These are phyloP conservation scores for Ascoidea asiatica DNA, from an alignment of 805 yeast species.

Conservation along the genomic window DNA sequence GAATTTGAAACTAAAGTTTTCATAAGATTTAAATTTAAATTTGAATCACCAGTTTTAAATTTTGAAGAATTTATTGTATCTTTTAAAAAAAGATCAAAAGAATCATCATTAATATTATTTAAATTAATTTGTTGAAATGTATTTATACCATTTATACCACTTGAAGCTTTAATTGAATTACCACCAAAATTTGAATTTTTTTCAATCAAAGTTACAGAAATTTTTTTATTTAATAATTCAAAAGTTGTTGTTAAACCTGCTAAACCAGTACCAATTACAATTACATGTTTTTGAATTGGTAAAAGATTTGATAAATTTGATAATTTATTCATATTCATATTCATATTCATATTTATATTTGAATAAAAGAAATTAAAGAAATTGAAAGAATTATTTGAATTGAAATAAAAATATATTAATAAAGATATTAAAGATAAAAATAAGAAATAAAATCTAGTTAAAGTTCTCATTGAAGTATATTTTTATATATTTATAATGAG, in stretches of 20 bases:
- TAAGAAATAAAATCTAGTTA: too few species aligned
- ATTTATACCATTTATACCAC: conserved; percentile 39
- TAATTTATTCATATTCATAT: too few species aligned
- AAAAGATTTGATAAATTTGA: too few species aligned
- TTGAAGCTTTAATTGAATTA: conserved; percentile 46
- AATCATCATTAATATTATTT: conserved; percentile 13
- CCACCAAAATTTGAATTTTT: conserved; percentile 39
- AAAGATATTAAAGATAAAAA: too few species aligned
- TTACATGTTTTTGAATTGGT: too few species aligned
- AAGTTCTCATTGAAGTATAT: too few species aligned
- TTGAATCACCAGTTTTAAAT: conserved; percentile 7
- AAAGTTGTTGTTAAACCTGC: conserved; percentile 38
- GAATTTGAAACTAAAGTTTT: conserved; percentile 17
- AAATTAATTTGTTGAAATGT: conserved; percentile 16
- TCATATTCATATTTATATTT: too few species aligned
- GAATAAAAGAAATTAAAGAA: too few species aligned
- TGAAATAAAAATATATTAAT: too few species aligned
- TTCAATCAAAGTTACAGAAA: conserved; percentile 33
- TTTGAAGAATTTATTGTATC: conserved; percentile 24
- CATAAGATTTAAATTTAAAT: conserved; percentile 14
- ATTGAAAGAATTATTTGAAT: too few species aligned
- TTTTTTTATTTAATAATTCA: conserved; percentile 22
- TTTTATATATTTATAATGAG: too few species aligned
- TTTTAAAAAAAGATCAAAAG: conserved; percentile 15
- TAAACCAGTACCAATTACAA: conserved; percentile 42